Base-by-base conservation (phyloP, 495 filamentous ascomycete genomes). In the Penicillium herquei region DNA sequence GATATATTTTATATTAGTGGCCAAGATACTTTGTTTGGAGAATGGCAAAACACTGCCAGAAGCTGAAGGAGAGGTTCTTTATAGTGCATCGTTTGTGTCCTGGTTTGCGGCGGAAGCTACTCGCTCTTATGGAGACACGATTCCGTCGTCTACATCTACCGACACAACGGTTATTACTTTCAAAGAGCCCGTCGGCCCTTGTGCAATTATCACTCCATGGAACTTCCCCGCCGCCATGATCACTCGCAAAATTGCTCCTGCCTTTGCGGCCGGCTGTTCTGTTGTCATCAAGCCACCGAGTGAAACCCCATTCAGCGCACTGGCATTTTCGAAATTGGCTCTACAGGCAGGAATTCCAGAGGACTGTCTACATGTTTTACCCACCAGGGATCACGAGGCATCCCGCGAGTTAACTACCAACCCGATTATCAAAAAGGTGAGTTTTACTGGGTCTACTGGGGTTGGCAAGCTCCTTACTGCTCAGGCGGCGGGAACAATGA, bases 61-160 rank as follows among this genome's bases (percentile, higher is more conserved):
- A 54, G 70, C 78, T 10, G 64, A 68, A 21, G 72, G 68, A 13
- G 78, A 81, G 59, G 54, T 79, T 35, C 70, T 73, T 47, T 81
- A 81, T 52, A 73, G 73, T 9, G 54, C 73, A 6, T 70, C 72
- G 6, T 81, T 81, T 54, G 73, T 73, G 4, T 75, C 75, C 60
- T 80, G 78, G 78, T 81, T 81, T 64, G 62, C 73, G 1, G 78
- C 72, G 14, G 82, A 87, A 66, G 83, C 83, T 10, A 81, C 84
- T 66, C 65, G 83, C 21, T 69, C 84, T n/a, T 75, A 78, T 11
- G 83, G 84, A 31, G 73, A 67, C 3, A 58, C 71, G 1, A 43
- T 52, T 7, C 64, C n/a, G n/a, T n/a, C 67, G 35, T 58, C 58
- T 16, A 50, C 62, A 13, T 59, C 54, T 43, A 42, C 51, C 13